Evolutionary conservation across 139 green algal species (phyloP), one percentile per base, ranked within the genome.

Genomic region (Chlorella sp.): DNA sequence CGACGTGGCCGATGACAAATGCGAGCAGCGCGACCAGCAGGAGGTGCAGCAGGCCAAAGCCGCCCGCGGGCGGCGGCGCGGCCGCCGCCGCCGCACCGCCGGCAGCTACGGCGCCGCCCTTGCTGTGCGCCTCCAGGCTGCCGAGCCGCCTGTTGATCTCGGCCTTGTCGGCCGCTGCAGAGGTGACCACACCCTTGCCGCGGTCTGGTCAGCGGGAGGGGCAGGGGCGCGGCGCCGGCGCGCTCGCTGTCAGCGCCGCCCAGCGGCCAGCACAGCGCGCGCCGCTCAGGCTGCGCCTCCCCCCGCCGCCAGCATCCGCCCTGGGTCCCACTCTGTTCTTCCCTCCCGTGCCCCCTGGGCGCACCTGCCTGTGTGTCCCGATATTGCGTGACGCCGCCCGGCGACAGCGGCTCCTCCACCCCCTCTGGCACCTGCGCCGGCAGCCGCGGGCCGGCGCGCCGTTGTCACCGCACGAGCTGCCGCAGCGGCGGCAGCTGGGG

Each of bases 11-110:
- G 4, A 91, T 35, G 23, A 89, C 42, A 60, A 91, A 89, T 33
- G 80, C 77, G 12, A 91, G 61, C 14, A 91, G 41, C 2, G 83
- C 86, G 5, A 84, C 72, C 14, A 91, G 51, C 29, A 91, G 35
- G n/a, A 91, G 45, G 63, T 84, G 73, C 7, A 86, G 29, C 45
- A 84, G 38, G 43, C 71, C 69, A 55, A 82, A 89, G 27, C 74
- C 79, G 12, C 36, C 64, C 4, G 23, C 27, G 58, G n/a, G 21
- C 29, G 23, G 36, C 67, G 23, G 12, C 11, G 23, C 33, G 35
- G 36, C 8, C 50, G 31, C 21, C 21, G 11, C 38, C 12, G 15
- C 19, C 53, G 5, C 14, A 59, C 29, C 51, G 51, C 53, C 67
- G 33, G 35, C 14, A 29, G 3, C 38, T 27, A 5, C 8, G 14